A percentile compares a stretch with the other conserved stretches of the same genome.
Conservation (phyloP, 202 grass and related monocot genomes). For the Cymbopogon flexuosus region DNA sequence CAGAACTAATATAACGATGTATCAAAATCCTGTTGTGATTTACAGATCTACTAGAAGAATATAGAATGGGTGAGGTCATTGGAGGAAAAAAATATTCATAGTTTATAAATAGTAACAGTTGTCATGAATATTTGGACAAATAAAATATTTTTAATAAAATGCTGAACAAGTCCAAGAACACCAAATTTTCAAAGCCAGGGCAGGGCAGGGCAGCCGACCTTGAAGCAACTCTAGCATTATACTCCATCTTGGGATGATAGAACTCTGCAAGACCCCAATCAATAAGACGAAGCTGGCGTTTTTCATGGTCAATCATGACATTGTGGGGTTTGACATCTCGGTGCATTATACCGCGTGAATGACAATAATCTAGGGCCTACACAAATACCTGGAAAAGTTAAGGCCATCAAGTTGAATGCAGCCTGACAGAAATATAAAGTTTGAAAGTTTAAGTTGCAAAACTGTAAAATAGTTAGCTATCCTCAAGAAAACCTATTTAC, state of each 20-base stretch:
- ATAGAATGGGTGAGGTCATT: background rate
- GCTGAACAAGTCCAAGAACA: conserved; percentile 7
- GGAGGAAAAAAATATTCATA: conserved; percentile 10
- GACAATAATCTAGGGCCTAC: conserved; percentile 96
- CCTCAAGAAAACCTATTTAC: background rate
- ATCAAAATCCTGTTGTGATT: background rate
- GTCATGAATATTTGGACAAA: background rate
- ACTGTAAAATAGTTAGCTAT: background rate
- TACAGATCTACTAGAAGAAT: background rate
- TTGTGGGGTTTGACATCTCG: conserved; percentile 97
- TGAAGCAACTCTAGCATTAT: conserved; percentile 94
- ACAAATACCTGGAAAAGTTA: conserved; percentile 68
- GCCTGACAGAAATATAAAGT: background rate
- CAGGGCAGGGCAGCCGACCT: conserved; percentile 43
- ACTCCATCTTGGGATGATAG: conserved; percentile 89
- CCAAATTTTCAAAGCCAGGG: conserved; percentile 5
- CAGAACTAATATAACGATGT: background rate
- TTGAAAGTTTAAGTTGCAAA: background rate
- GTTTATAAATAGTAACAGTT: background rate
- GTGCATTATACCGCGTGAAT: conserved; percentile 94
- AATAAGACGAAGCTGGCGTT: conserved; percentile 84
- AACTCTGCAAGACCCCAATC: conserved; percentile 98
- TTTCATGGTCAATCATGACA: conserved; percentile 94
- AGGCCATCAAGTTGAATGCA: conserved; percentile 39
- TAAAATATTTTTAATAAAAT: background rate